These are phyloP conservation scores for Polyporus tsugae DNA, from an alignment of 1,284 basidiomycete genomes.

Conservation along the genomic window DNA sequence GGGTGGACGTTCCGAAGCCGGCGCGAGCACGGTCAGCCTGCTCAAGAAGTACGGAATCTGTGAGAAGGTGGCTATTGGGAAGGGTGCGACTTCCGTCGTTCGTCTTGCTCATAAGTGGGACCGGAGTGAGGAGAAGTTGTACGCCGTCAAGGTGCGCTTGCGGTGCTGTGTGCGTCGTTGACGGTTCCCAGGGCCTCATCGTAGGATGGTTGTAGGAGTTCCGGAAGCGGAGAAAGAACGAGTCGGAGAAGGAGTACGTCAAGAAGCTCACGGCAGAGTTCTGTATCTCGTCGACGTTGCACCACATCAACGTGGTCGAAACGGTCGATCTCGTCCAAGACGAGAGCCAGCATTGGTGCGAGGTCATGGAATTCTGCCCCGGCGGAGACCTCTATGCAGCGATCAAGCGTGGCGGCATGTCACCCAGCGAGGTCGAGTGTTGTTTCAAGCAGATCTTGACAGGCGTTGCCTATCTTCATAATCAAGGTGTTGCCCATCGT, in stretches of 20 bases:
- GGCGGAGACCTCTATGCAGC: slow-evolving; percentile 97
- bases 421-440: slow-evolving; percentile 93
- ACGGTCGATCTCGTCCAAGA: slow-evolving; percentile 99
- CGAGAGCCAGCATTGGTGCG: slow-evolving; percentile 96
- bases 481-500: slow-evolving; percentile 96
- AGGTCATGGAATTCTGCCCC: slow-evolving; percentile 99
- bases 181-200: not conserved
- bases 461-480: slow-evolving; percentile 91
- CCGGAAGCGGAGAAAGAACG: slow-evolving; percentile 97
- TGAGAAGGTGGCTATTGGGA: slow-evolving; percentile 96
- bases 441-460: slow-evolving; percentile 97
- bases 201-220: slow-evolving; percentile 76
- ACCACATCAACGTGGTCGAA: slow-evolving; percentile 97
- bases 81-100: slow-evolving; percentile 97
- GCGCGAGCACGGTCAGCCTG: slow-evolving; percentile 70
- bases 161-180: not conserved
- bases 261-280: slow-evolving; percentile 99
- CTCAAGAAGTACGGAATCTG: slow-evolving; percentile 97
- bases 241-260: slow-evolving; percentile 99
- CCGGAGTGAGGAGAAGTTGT: slow-evolving; percentile 95
- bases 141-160: slow-evolving; percentile 90
- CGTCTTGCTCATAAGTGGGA: slow-evolving; percentile 99
- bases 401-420: slow-evolving; percentile 98
- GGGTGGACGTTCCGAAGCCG: slow-evolving; percentile 64
- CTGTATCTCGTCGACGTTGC: slow-evolving; percentile 97